Base-by-base conservation (phyloP, 805 yeast genomes). In the Yamadazyma nakazawae region DNA sequence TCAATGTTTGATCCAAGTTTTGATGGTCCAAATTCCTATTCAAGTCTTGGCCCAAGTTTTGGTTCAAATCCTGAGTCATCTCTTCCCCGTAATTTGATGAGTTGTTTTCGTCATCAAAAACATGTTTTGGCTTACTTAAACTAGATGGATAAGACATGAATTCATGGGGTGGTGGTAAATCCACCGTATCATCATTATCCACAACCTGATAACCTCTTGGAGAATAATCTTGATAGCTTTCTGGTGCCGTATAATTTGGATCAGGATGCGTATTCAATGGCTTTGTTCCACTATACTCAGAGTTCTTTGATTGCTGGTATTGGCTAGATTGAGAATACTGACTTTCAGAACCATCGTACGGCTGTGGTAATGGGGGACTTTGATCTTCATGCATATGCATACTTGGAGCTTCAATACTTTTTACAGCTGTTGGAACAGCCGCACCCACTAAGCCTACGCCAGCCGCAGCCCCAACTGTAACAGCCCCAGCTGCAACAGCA, bases 91-190 rank as follows among this genome's bases (percentile, higher is more conserved):
- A 42, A 17, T 40, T 31, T 5, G 53, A 47, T 2, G 53, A 49
- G 13, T 38, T 34, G 35, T 42, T 39, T 37, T 52, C 55, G 35
- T 52, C 55, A 43, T 52, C 55, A 45, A 24, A 52, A 10, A 52
- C 40, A 18, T 48, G 45, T 37, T 35, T 48, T 18, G 54, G 45
- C 18, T 44, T 41, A 26, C 16, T 37, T 24, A 42, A 18, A 18
- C 25, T 35, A 10, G 34, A 32, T 3, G 45, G 26, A 12, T 14
- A 25, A 19, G 11, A 18, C 10, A 26, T 10, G 21, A n/a, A 42
- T 2, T 26, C 17, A 12, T 21, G 17, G 14, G 12, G 17, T 5
- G n/a, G 21, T 8, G 41, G 34, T 2, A 9, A 11, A 6, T 14
- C 19, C 5, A 14, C 13, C 7, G n/a, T 14, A 26, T 38, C 41